Base-by-base conservation (phyloP, 2,329 filamentous ascomycete genomes). In the Calonectria fujianensis region DNA sequence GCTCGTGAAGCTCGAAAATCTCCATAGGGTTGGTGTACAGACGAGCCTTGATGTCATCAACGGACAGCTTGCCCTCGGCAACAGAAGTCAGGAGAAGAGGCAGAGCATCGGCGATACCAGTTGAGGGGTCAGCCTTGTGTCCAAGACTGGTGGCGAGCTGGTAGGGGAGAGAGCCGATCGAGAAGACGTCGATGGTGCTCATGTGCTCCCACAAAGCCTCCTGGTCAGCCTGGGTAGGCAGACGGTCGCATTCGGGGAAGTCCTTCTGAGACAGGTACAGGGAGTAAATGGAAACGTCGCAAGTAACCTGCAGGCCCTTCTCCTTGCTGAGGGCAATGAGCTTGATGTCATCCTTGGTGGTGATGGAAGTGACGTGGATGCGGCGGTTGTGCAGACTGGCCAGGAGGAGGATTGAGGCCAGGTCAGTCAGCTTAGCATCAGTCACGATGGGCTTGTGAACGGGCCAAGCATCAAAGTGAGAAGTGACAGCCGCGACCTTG, bases 1-100 rank as follows among this genome's bases (percentile, higher is more conserved):
- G 94, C 79, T 96, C 94, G 78, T 96, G 94, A 66, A 96, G 90
- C 86, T 96, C 94, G 79, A 96, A 96, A 80, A 96, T 96, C 82
- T 91, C 90, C 87, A 94, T 94, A 3, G 94, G 94, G 83, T 95
- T 96, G 82, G 95, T 93, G 83, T 96, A 94, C 61, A 96, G 89
- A 52, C 93, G 91, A 70, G 86, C 83, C 82, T 91, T 93, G 83
- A 96, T 90, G 82, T 96, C 94, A 39, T 96, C 93, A 45, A 96
- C 85, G 4, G 93, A 94, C 80, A 96, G 85, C 80, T 89, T 93
- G 75, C 94, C 94, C 82, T 96, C 93, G 6, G 92, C 88, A 66
- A 96, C 94, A 67, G 94, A 94, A 20, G 93, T 95, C 80, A 96
- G 89, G 70, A 96, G 89, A 37, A 96, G 88, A 51, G 94, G 94